Percentiles rank a stretch among this genome's conserved stretches.
Evolutionary conservation across 371 early-diverging fungal genomes (phyloP).

Genomic region (Coemansia sp.): DNA sequence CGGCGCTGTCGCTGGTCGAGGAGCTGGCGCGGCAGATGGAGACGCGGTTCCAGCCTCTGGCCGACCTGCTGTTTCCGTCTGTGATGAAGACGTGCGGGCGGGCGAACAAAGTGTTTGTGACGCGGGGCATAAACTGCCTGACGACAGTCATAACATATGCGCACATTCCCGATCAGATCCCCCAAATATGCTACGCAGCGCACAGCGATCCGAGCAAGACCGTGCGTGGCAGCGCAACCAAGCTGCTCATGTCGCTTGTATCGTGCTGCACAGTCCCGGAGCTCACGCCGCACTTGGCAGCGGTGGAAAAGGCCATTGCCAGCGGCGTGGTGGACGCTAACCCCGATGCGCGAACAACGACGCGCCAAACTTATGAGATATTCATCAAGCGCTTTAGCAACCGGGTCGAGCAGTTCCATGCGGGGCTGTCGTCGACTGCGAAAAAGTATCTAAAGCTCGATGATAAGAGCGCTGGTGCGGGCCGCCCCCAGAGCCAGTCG

Average conservation of each 20-base stretch:
- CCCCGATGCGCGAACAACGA: conserved; percentile 49
- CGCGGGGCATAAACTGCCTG: conserved; percentile 49
- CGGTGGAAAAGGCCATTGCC: conserved; percentile 47
- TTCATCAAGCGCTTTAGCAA: conserved; percentile 44
- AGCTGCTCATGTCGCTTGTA: conserved; percentile 45
- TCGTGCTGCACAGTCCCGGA: conserved; percentile 48
- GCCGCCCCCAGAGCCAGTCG: conserved; percentile 16
- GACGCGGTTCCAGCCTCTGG: conserved; percentile 41
- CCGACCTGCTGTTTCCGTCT: conserved; percentile 36
- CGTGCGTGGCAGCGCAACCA: conserved; percentile 44
- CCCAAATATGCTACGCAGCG: conserved; percentile 32
- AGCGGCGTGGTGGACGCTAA: conserved; percentile 47
- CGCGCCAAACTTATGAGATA: conserved; percentile 45
- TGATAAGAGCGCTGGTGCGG: conserved; percentile 9
- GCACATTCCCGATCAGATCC: conserved; percentile 48
- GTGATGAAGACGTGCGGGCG: conserved; percentile 49
- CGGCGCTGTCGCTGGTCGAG: conserved; percentile 42
- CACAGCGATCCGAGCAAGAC: conserved; percentile 48
- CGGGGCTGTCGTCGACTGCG: conserved; percentile 38
- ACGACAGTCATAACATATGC: conserved; percentile 45
- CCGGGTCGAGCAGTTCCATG: conserved; percentile 41
- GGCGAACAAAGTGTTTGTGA: conserved; percentile 54
- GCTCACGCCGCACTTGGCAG: conserved; percentile 37
- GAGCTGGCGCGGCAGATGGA: conserved; percentile 44
- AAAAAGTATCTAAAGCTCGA: conserved; percentile 50